phyloP scores from a whole-genome alignment of 2,329 filamentous ascomycete species.

The Cladosporium sp. region DNA sequence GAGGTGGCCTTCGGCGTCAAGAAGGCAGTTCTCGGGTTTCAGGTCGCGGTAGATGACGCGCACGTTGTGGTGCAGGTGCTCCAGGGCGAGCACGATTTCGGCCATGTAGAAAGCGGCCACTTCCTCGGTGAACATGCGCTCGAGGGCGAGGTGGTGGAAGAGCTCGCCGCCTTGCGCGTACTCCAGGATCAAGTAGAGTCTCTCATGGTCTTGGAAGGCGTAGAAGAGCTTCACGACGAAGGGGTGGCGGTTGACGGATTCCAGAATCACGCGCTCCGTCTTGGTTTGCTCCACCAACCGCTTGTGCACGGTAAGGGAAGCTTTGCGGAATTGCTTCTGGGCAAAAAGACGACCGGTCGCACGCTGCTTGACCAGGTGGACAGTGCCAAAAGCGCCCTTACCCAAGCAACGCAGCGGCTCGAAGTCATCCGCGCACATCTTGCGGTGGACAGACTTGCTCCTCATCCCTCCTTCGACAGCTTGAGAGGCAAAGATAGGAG shows the following conservation, averaged over 20 bases:
- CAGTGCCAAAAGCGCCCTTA: constrained; percentile 94
- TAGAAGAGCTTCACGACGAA: constrained; percentile 99
- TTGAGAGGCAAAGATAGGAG: constrained; percentile 32
- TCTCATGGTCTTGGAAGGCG: constrained; percentile 96
- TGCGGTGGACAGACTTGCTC: constrained; percentile 49
- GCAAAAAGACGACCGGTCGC: constrained; percentile 86
- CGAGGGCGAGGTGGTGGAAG: constrained; percentile 88
- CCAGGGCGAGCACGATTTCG: constrained; percentile 90
- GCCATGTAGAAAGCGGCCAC: constrained; percentile 97
- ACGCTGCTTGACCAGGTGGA: constrained; percentile 86
- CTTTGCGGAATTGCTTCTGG: constrained; percentile 98
- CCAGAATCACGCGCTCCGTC: constrained; percentile 90
- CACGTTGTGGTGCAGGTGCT: constrained; percentile 86
- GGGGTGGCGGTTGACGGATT: constrained; percentile 92
- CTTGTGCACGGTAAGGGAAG: constrained; percentile 91
- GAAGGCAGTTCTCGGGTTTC: constrained; percentile 95
- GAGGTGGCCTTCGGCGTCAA: constrained; percentile 87
- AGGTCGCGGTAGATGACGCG: constrained; percentile 96
- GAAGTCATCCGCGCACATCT: constrained; percentile 91
- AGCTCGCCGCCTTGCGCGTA: constrained; percentile 96
- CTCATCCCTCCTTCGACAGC: constrained; percentile 52
- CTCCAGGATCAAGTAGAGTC: constrained; percentile 94
- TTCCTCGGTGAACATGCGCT: constrained; percentile 91
- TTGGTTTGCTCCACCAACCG: constrained; percentile 95
- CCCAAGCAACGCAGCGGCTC: constrained; percentile 87